A percentile compares a stretch with the other conserved stretches of the same genome.
Evolutionary conservation across 2,329 filamentous ascomycete species (phyloP).

Genomic region (Cryphonectria carpinicola): DNA sequence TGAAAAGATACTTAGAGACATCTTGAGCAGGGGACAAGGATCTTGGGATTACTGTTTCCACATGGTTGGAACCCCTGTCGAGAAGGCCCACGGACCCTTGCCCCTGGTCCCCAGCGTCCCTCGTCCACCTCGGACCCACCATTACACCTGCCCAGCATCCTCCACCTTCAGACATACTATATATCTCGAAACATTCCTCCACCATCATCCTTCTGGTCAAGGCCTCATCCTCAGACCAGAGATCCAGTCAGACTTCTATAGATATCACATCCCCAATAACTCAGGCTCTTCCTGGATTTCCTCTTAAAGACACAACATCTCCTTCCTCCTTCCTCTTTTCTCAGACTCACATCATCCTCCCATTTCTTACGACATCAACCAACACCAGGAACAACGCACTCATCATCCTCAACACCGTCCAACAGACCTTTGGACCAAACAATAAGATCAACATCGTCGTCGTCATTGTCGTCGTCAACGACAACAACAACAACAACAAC

Average conservation of each 20-base stretch:
- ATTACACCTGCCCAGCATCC: slow-evolving; percentile 4
- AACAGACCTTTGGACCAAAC: background rate
- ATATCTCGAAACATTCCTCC: slow-evolving; percentile 22
- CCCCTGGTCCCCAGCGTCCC: background rate
- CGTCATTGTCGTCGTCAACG: background rate
- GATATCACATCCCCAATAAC: slow-evolving; percentile 9
- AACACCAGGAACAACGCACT: background rate
- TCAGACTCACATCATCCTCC: slow-evolving; percentile 18
- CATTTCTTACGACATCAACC: slow-evolving; percentile 11
- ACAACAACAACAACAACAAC: background rate
- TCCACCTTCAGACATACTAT: slow-evolving; percentile 16
- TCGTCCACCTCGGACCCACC: slow-evolving; percentile 11
- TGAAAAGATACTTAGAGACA: background rate
- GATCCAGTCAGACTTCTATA: slow-evolving; percentile 9
- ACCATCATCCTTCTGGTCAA: background rate
- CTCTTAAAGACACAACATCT: slow-evolving; percentile 13
- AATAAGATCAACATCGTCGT: background rate
- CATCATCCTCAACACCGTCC: slow-evolving; percentile 1
- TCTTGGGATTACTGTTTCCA: background rate
- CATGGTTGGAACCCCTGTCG: slow-evolving; percentile 7
- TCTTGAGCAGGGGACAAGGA: background rate
- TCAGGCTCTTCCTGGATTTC: slow-evolving; percentile 6
- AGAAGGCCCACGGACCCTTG: background rate
- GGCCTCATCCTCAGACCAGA: slow-evolving; percentile 16
- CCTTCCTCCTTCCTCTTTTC: slow-evolving; percentile 13